Evolutionary conservation across 2,329 filamentous ascomycete genomes (phyloP), one percentile per base, ranked within the genome.

Genomic region (Metarhizium guizhouense): DNA sequence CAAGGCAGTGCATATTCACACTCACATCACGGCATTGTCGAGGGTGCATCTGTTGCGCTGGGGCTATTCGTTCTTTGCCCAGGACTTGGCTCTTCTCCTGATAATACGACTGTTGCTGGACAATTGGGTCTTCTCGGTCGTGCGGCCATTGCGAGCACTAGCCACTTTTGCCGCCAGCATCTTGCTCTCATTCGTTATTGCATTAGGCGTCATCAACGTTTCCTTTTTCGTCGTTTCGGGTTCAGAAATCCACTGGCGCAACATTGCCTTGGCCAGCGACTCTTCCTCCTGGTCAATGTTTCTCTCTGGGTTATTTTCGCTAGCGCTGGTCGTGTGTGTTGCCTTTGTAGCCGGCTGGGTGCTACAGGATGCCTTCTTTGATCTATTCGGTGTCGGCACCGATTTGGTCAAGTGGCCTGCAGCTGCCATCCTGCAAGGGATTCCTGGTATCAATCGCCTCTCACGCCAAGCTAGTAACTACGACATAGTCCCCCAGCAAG

Each of bases 231-330:
- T 57, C n/a, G 62, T 65, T 2, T 57, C 68, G 1, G 68, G 69
- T 18, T 64, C 65, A 6, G 69, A 72, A 53, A 63, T 72, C 3
- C 70, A 68, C 42, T 69, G 69, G 61, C 63, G 67, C 47, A 71
- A 72, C 50, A 57, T 70, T 25, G 67, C 59, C 13, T 51, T 71
- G 8, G 64, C 63, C 0, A 59, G 62, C 10, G 70, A 72, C 38
- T 58, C 67, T 11, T 65, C 66, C 1, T 67, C 67, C 1, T 61
- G 64, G 57, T 60, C 60, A 14, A 60, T 69, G 43, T 58, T 72
- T 13, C 61, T 71, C 2, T 62, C 67, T 1, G 70, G 69, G 1
- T 51, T 68, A 29, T 47, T 69, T 25, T 65, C 66, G 16, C 65
- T 64, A 6, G 50, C 58, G 1, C 20, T 65, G 34, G 62, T 63